A percentile compares a stretch with the other conserved stretches of the same genome.
These are phyloP conservation scores for Penicillium sp. DNA, from an alignment of 2,329 filamentous ascomycete species.

Conservation along the genomic window DNA sequence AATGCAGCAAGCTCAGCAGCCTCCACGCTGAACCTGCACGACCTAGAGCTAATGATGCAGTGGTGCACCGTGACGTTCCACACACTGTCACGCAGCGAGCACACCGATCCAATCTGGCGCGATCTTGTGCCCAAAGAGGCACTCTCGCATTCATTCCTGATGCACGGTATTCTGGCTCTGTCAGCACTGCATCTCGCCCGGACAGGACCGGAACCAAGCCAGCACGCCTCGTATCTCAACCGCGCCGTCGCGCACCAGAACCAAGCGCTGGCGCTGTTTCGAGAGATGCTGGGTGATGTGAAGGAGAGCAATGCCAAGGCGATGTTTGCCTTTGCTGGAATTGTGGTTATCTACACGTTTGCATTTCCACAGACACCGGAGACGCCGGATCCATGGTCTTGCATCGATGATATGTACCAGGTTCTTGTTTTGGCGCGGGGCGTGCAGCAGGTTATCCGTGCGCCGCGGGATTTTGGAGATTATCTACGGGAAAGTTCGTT, in stretches of 20 bases:
- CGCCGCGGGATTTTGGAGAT: slow-evolving; percentile 20
- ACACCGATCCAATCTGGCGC: slow-evolving; percentile 36
- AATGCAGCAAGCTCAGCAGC: background rate
- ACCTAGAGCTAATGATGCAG: slow-evolving; percentile 44
- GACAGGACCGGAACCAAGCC: slow-evolving; percentile 24
- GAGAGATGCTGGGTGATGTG: slow-evolving; percentile 32
- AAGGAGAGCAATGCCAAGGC: slow-evolving; percentile 39
- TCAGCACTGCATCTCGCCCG: slow-evolving; percentile 36
- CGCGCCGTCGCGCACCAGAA: slow-evolving; percentile 38
- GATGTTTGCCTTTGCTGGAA: slow-evolving; percentile 38
- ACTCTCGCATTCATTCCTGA: slow-evolving; percentile 34
- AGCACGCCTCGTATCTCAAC: slow-evolving; percentile 31
- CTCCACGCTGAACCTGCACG: slow-evolving; percentile 42
- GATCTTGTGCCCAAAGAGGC: slow-evolving; percentile 33
- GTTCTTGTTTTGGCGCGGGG: slow-evolving; percentile 36
- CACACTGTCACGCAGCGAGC: slow-evolving; percentile 27
- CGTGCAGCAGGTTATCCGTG: slow-evolving; percentile 33
- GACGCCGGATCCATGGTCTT: slow-evolving; percentile 26
- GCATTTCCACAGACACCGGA: slow-evolving; percentile 33
- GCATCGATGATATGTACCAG: slow-evolving; percentile 34
- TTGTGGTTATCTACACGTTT: slow-evolving; percentile 41
- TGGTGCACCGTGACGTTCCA: slow-evolving; percentile 38
- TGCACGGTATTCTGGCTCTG: slow-evolving; percentile 38
- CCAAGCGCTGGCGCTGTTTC: slow-evolving; percentile 35
- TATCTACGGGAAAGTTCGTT: slow-evolving; percentile 29